Evolutionary conservation across 345 rosid genomes (phyloP).

Genomic region (Mallotus nudiflorus): DNA sequence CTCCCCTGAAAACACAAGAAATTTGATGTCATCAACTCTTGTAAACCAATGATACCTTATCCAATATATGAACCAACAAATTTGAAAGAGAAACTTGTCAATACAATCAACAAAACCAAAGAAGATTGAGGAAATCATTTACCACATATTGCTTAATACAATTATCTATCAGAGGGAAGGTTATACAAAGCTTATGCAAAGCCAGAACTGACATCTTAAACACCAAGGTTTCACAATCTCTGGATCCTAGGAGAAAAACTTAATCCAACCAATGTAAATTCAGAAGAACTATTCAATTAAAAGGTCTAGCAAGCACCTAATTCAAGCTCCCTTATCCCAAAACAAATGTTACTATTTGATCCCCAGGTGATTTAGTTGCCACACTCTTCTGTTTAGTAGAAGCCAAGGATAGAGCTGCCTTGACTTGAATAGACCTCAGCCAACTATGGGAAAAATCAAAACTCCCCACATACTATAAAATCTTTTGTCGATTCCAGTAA

Average conservation of each 20-base stretch:
- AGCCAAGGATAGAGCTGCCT: no score
- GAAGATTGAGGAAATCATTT: neutral
- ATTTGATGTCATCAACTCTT: conserved; percentile 21
- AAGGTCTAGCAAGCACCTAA: neutral
- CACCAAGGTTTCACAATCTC: no score
- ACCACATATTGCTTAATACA: neutral
- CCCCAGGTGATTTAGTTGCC: neutral
- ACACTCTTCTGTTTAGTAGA: neutral
- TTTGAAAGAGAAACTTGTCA: conserved; percentile 10
- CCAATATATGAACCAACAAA: neutral
- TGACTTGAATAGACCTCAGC: no score
- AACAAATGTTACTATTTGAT: neutral
- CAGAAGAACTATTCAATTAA: neutral
- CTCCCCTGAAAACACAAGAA: conserved; percentile 67
- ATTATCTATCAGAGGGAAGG: neutral
- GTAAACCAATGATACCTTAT: neutral
- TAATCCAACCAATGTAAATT: neutral
- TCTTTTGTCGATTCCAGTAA: no score
- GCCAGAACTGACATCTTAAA: conserved; percentile 2
- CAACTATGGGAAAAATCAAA: no score
- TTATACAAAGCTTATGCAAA: neutral
- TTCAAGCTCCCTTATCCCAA: neutral
- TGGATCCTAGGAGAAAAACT: neutral
- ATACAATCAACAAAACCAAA: conserved; percentile 5
- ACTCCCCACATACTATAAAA: no score